Base-by-base conservation (phyloP, 2,329 filamentous ascomycete species). In the Trichoderma guizhouense region DNA sequence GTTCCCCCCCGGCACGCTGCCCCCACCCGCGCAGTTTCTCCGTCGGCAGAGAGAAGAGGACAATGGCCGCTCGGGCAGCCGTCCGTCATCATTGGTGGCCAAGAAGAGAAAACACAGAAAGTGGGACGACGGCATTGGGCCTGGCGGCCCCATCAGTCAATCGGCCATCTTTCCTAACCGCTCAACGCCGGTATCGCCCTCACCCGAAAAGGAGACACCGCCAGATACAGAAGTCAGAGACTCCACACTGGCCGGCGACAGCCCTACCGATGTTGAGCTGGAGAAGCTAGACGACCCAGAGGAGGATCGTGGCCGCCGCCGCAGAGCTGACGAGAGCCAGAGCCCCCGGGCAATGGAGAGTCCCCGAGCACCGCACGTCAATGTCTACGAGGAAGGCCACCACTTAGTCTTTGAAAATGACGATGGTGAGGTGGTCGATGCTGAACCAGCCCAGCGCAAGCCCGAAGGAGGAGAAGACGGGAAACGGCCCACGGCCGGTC, bases 71-170 rank as follows among this genome's bases (percentile, higher is more conserved):
- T 82, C 84, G 5, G 84, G 82, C 34, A 90, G 90, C 75, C 87
- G 92, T 26, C 81, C 90, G 1, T 89, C 89, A 1, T 90, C 89
- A 73, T 83, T 83, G 79, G 88, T 83, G 74, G 86, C 87, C n/a
- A 86, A 88, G 70, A 88, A 90, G 73, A 88, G 89, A 63, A 91
- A 88, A 77, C 86, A 86, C 78, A 92, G 87, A 83, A 91, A 86
- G 79, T 91, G 89, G 85, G 91, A 93, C 74, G 88, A 89, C 73
- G 91, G 88, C n/a, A 87, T 89, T 76, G 92, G 91, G 3, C 91
- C 93, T 3, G 96, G 96, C 73, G 96, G 96, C 0, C 96, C 94
- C 3, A 92, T 98, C 76, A 93, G 89, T 73, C 91, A 97, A 78
- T 97, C 95, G 43, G 96, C 96, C 28, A 98, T 98, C 76, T 91